phyloP scores from a whole-genome alignment of 352 stramenopile species.

The Proteromonas lacertae region DNA sequence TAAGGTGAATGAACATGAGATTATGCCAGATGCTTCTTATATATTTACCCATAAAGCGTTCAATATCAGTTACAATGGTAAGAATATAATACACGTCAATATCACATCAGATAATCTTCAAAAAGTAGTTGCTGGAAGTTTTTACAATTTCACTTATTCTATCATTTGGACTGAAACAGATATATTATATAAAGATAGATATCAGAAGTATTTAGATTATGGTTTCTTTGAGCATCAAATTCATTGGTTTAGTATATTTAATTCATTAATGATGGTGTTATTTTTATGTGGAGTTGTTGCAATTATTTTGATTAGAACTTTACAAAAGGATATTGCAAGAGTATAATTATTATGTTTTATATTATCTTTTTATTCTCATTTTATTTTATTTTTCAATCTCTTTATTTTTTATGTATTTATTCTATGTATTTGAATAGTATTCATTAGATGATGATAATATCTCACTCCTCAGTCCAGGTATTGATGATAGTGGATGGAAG shows the following conservation, averaged over 20 bases:
- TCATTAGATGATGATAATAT: too few relatives aligned
- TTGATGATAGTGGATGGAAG: conserved; percentile 13
- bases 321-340: conserved; percentile 67
- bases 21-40: conserved; percentile 6
- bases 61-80: conserved; percentile 74
- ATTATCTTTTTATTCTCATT: too few relatives aligned
- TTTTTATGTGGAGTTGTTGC: conserved; percentile 65
- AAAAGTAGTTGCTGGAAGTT: conserved; percentile 16
- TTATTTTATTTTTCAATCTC: too few relatives aligned
- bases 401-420: too few relatives aligned
- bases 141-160: conserved; percentile 55
- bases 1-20: conserved; percentile 1
- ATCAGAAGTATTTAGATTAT: conserved; percentile 88
- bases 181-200: conserved; percentile 68
- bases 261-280: conserved; percentile 88
- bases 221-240: conserved; percentile 98
- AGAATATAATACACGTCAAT: conserved; percentile 87
- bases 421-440: too few relatives aligned
- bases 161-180: conserved; percentile 51
- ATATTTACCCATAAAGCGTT: conserved; percentile 88
- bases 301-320: conserved; percentile 57
- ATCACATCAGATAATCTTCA: conserved; percentile 51
- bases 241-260: conserved; percentile 86
- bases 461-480: conserved; percentile 2
- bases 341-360: too few relatives aligned